Percentiles rank a stretch among this genome's conserved stretches.
These are phyloP conservation scores for Ilex paraguariensis DNA, from an alignment of 305 asterid species.

Conservation along the genomic window DNA sequence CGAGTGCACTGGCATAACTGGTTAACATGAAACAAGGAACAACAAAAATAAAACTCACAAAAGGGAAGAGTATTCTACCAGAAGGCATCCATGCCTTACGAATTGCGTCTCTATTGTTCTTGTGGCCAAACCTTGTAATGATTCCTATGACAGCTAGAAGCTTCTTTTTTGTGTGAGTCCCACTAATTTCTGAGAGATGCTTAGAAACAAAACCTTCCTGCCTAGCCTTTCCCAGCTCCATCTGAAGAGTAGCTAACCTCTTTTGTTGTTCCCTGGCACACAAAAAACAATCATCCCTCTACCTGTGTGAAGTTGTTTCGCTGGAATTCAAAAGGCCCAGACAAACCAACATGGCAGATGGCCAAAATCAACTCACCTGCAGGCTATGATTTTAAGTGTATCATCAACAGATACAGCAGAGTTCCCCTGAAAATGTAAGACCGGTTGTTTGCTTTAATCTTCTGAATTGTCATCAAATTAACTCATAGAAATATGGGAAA, in stretches of 20 bases:
- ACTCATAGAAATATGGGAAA: neutral
- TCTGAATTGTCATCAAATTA: too few species aligned
- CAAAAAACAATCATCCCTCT: too few species aligned
- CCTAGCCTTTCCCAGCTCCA: too few species aligned
- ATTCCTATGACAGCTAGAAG: constrained; percentile 73
- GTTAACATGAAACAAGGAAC: neutral
- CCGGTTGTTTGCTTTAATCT: too few species aligned
- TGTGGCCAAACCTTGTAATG: constrained; percentile 67
- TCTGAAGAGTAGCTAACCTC: too few species aligned
- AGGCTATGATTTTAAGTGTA: constrained; percentile 60
- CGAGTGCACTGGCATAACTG: too few species aligned
- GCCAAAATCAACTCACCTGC: constrained; percentile 47
- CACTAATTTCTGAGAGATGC: constrained; percentile 36
- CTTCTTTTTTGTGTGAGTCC: constrained; percentile 41
- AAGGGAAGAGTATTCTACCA: constrained; percentile 38
- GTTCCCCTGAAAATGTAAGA: neutral
- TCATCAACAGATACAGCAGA: constrained; percentile 76
- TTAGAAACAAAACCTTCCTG: constrained; percentile 46
- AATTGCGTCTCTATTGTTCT: constrained; percentile 77
- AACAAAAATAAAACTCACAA: constrained; percentile 7
- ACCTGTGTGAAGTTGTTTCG: too few species aligned
- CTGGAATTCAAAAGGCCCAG: constrained; percentile 25
- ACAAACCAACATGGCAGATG: neutral
- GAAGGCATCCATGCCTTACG: constrained; percentile 89
- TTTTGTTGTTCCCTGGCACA: too few species aligned